Conservation (phyloP, 345 rosid genomes). For the Eucalyptus tenuipes region DNA sequence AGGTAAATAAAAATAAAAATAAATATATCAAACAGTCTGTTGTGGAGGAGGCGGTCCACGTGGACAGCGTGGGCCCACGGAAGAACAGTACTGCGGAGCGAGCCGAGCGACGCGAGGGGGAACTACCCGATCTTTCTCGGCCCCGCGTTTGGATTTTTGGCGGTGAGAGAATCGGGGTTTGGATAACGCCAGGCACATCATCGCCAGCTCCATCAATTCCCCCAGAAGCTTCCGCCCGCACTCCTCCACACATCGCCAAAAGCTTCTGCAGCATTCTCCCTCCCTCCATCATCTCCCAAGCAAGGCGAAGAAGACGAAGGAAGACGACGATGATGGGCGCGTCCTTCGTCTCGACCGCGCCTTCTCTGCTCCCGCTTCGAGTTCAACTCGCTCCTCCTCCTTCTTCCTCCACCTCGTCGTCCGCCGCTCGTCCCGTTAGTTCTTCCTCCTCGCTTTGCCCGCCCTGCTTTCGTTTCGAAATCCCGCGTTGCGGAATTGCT, state of each 20-base stretch:
- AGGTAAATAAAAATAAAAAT: neutral
- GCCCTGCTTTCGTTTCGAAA: neutral
- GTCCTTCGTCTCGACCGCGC: slow-evolving; percentile 48
- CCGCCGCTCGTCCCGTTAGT: neutral
- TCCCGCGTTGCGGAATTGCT: neutral
- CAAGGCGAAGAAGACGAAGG: neutral
- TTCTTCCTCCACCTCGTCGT: neutral
- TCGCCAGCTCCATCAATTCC: neutral
- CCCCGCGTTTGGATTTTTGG: neutral
- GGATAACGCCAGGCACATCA: neutral
- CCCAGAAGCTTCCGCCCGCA: neutral
- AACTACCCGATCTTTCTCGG: neutral
- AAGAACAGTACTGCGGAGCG: neutral
- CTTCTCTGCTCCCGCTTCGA: slow-evolving; percentile 13
- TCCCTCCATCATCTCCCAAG: too few relatives aligned
- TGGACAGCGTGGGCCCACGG: neutral
- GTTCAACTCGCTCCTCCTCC: neutral
- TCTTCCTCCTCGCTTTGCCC: neutral
- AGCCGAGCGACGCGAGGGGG: neutral
- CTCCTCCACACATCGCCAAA: neutral
- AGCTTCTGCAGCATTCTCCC: too few relatives aligned
- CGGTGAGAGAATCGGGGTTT: neutral
- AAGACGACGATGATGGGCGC: slow-evolving; percentile 11
- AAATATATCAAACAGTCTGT: neutral
- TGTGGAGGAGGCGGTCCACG: neutral